Conservation (phyloP, 805 yeast genomes). For the Saturnispora mendoncae region DNA sequence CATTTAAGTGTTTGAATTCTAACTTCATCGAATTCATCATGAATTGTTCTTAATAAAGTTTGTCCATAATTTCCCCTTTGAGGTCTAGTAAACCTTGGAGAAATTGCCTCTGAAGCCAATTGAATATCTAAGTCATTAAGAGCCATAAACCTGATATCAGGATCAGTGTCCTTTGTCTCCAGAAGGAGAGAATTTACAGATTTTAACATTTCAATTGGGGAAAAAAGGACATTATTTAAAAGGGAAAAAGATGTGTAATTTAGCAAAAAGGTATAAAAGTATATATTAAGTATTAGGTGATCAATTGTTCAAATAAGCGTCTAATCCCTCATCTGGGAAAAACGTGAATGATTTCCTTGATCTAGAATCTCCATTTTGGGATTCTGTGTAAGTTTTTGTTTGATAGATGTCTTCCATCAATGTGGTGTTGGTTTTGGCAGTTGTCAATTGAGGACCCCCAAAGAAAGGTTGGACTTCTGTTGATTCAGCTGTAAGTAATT, state of each 20-base stretch:
- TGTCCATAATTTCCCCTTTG: slow-evolving; percentile 25
- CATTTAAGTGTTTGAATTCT: slow-evolving; percentile 66
- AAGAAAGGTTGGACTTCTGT: slow-evolving; percentile 14
- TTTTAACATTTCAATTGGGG: too few relatives aligned
- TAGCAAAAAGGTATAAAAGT: background rate
- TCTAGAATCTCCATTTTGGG: slow-evolving; percentile 9
- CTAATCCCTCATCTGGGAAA: background rate
- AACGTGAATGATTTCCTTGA: slow-evolving; percentile 2
- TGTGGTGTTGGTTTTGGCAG: slow-evolving; percentile 28
- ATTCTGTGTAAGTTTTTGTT: slow-evolving; percentile 26
- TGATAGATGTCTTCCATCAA: slow-evolving; percentile 28
- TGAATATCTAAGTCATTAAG: slow-evolving; percentile 57
- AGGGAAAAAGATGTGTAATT: background rate
- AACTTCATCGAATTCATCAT: slow-evolving; percentile 62
- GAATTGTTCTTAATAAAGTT: slow-evolving; percentile 29
- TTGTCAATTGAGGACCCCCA: slow-evolving; percentile 22
- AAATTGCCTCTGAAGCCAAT: slow-evolving; percentile 28
- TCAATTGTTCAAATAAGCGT: background rate
- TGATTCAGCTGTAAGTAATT: slow-evolving; percentile 19
- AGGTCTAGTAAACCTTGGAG: slow-evolving; percentile 27
- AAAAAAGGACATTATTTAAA: background rate
- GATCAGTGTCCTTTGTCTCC: slow-evolving; percentile 57
- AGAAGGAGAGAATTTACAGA: slow-evolving; percentile 28
- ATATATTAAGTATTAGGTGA: background rate
- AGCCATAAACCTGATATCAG: slow-evolving; percentile 82